A percentile compares a stretch with the other conserved stretches of the same genome.
phyloP scores from a whole-genome alignment of 2,329 filamentous ascomycete species.

The Fusarium odoratissimum region DNA sequence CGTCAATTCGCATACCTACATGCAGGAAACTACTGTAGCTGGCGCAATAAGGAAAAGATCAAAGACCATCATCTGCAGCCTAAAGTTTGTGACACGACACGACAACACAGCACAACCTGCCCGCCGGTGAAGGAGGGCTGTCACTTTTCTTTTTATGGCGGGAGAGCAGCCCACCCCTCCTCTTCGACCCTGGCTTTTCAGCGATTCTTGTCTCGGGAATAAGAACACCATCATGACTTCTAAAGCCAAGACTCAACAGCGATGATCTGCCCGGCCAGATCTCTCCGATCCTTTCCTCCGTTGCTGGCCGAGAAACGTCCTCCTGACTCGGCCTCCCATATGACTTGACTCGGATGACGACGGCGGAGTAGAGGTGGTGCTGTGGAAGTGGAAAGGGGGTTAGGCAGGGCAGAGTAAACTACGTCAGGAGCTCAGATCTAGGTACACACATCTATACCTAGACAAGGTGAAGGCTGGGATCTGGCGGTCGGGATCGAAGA shows the following conservation, averaged over 20 bases:
- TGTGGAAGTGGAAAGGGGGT: conserved; percentile 18
- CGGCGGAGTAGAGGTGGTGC: conserved; percentile 31
- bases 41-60: conserved; percentile 36
- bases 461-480: conserved; percentile 21
- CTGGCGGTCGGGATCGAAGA: conserved; percentile 31
- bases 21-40: conserved; percentile 36
- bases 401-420: conserved; percentile 22
- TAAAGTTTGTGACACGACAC: conserved; percentile 32
- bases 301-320: conserved; percentile 39
- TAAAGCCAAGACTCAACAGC: not conserved
- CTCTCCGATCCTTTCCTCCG: conserved; percentile 14
- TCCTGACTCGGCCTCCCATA: conserved; percentile 45
- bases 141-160: conserved; percentile 24
- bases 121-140: conserved; percentile 21
- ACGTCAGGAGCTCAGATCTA: conserved; percentile 40
- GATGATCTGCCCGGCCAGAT: not conserved
- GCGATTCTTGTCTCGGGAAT: conserved; percentile 17
- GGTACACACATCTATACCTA: not conserved
- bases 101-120: conserved; percentile 24
- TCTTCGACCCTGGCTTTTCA: conserved; percentile 9
- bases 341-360: conserved; percentile 48
- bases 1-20: conserved; percentile 35
- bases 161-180: conserved; percentile 27
- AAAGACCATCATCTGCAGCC: conserved; percentile 24
- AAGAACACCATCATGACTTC: conserved; percentile 7